These are phyloP conservation scores for Colletotrichum tropicicola DNA, from an alignment of 2,329 filamentous ascomycete species.

Conservation along the genomic window DNA sequence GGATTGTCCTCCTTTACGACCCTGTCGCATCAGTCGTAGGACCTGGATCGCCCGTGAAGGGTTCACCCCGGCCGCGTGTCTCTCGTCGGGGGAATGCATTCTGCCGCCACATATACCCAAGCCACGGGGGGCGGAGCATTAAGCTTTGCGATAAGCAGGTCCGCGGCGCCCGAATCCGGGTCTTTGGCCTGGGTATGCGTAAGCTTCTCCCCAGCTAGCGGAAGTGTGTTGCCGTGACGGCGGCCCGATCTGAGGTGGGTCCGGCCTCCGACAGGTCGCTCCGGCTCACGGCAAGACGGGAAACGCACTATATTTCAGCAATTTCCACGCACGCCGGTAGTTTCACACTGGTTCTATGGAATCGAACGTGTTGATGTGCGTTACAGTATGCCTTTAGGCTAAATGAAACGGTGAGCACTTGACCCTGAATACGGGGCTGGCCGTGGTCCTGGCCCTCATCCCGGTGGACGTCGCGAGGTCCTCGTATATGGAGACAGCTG, in stretches of 20 bases:
- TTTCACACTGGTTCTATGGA: no score
- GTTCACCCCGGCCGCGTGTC: conserved; percentile 12
- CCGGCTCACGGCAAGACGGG: neutral
- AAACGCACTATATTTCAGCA: no score
- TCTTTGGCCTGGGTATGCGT: neutral
- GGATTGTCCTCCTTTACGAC: neutral
- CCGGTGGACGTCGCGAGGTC: no score
- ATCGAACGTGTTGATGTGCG: no score
- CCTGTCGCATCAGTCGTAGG: neutral
- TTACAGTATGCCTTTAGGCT: no score
- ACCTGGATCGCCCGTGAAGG: neutral
- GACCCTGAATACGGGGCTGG: no score
- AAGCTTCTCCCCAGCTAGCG: neutral
- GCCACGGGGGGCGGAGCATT: neutral
- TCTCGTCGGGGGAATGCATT: neutral
- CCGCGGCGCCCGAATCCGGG: conserved; percentile 3
- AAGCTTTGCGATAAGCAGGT: neutral
- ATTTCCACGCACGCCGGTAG: no score
- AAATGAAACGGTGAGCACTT: no score
- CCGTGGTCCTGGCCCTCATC: no score
- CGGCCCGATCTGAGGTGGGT: conserved; percentile 1
- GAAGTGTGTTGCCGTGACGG: neutral
- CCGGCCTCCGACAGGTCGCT: neutral
- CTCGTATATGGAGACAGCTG: no score
- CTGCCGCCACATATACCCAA: neutral